phyloP scores from a whole-genome alignment of 495 filamentous ascomycete species.

The Talaromyces wortmannii region DNA sequence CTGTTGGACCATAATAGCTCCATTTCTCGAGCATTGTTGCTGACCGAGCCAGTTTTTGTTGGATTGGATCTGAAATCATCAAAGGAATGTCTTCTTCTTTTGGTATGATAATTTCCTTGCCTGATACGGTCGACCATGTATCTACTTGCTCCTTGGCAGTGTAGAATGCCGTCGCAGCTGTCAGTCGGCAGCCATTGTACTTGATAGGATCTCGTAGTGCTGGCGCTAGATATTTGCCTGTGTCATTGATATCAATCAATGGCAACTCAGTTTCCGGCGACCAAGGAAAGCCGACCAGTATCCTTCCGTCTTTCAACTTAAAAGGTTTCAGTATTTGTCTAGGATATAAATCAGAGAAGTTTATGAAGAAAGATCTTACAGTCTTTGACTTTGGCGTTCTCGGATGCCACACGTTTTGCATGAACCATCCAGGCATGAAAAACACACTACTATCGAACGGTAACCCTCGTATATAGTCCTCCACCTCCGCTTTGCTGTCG shows the following conservation, averaged over 20 bases:
- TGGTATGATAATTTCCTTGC: conserved; percentile 18
- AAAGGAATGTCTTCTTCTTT: neutral
- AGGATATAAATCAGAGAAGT: too few relatives aligned
- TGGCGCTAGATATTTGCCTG: neutral
- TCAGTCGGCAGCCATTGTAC: neutral
- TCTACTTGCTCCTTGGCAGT: conserved; percentile 12
- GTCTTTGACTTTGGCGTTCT: conserved; percentile 3
- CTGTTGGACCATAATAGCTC: neutral
- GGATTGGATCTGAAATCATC: neutral
- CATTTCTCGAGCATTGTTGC: neutral
- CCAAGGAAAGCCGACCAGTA: neutral
- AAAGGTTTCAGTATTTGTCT: neutral
- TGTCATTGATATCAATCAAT: neutral
- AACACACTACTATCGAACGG: conserved; percentile 26
- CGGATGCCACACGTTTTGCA: conserved; percentile 6
- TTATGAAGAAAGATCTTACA: neutral
- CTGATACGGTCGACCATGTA: conserved; percentile 28
- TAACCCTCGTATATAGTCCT: conserved; percentile 31
- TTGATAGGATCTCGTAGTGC: neutral
- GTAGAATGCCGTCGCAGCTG: neutral
- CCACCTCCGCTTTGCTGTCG: conserved; percentile 31
- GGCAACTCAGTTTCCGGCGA: neutral
- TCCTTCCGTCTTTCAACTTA: neutral
- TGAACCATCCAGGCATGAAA: conserved; percentile 7
- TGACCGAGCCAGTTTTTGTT: neutral